A percentile compares a stretch with the other conserved stretches of the same genome.
phyloP scores from a whole-genome alignment of 352 stramenopile genomes.

The Phytophthora ohioensis region DNA sequence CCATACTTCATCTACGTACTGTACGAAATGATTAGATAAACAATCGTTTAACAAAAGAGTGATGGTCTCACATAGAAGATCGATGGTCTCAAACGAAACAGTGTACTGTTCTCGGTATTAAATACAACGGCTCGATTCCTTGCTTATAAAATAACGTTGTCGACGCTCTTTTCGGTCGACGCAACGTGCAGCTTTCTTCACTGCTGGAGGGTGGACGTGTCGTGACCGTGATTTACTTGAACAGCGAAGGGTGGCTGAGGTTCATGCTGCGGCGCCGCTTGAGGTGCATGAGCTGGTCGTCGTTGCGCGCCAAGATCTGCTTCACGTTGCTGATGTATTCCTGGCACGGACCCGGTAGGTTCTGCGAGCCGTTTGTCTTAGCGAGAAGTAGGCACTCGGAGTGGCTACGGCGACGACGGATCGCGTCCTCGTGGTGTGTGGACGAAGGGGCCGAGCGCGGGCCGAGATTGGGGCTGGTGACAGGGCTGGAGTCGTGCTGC shows the following conservation, averaged over 20 bases:
- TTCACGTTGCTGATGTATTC: slow-evolving; percentile 90
- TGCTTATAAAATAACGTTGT: slow-evolving; percentile 49
- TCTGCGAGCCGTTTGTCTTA: slow-evolving; percentile 57
- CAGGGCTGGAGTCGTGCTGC: slow-evolving; percentile 28
- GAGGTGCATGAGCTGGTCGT: slow-evolving; percentile 54
- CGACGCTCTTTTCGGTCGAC: slow-evolving; percentile 15
- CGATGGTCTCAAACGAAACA: slow-evolving; percentile 19
- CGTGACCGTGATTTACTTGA: slow-evolving; percentile 42
- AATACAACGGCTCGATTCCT: slow-evolving; percentile 46
- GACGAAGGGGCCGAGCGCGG: slow-evolving; percentile 44
- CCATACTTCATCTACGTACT: slow-evolving; percentile 20
- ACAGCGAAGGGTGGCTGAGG: slow-evolving; percentile 59
- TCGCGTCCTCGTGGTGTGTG: slow-evolving; percentile 41
- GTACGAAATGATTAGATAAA: background rate
- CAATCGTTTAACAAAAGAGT: background rate
- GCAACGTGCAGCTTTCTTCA: slow-evolving; percentile 20
- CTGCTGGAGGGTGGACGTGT: background rate
- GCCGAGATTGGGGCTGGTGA: slow-evolving; percentile 27
- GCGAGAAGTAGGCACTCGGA: slow-evolving; percentile 84
- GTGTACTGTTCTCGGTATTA: slow-evolving; percentile 42
- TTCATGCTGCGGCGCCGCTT: slow-evolving; percentile 74
- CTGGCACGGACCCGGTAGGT: slow-evolving; percentile 77
- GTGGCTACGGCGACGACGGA: slow-evolving; percentile 76
- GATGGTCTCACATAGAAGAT: background rate
- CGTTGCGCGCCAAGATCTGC: slow-evolving; percentile 81